Base-by-base conservation (phyloP, 2,329 filamentous ascomycete species). In the Lecanosticta acicola region DNA sequence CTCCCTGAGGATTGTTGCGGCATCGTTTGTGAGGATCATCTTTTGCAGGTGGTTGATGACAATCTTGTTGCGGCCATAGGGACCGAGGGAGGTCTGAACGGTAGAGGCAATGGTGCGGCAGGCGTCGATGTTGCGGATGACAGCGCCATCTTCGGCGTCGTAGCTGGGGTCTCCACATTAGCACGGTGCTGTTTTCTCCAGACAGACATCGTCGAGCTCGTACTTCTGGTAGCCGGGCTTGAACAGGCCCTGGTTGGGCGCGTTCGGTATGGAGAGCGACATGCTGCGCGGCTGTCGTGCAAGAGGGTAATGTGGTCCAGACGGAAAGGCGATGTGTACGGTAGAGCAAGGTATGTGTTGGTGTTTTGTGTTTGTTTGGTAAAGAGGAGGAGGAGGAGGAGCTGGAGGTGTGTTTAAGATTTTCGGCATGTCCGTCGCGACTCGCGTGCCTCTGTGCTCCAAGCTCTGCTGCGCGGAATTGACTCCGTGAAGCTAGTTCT, bases 1-100 rank as follows among this genome's bases (percentile, higher is more conserved):
- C 74, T 98, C 94, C 64, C 89, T 85, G 60, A 98, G 79, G 66
- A 98, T 98, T 35, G 93, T 97, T 57, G 93, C 93, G 56, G 93
- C 93, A 66, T 98, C 93, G 50, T 90, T 97, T 59, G 94, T 98
- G 56, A 98, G 78, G 61, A 96, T 94, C 93, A 98, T 96, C 79
- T 98, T 98, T 71, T 95, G 88, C 54, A 98, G 79, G 74, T 98
- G 94, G 77, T 98, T 98, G 78, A 98, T 97, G 74, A 98, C 88
- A 66, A 98, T 90, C 77, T 98, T 98, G 78, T 98, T 98, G 71
- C 93, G 87, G 64, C 93, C 93, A 71, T 95, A 96, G 50, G 93
- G 93, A 42, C 93, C 94, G 29, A 98, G 80, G 37, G 93, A 97
- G 46, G 93, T 97, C 76, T 95, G 89, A 40, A 98, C 93, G 42